Base-by-base conservation (phyloP, 805 yeast genomes). In the Yamadazyma akitaensis region DNA sequence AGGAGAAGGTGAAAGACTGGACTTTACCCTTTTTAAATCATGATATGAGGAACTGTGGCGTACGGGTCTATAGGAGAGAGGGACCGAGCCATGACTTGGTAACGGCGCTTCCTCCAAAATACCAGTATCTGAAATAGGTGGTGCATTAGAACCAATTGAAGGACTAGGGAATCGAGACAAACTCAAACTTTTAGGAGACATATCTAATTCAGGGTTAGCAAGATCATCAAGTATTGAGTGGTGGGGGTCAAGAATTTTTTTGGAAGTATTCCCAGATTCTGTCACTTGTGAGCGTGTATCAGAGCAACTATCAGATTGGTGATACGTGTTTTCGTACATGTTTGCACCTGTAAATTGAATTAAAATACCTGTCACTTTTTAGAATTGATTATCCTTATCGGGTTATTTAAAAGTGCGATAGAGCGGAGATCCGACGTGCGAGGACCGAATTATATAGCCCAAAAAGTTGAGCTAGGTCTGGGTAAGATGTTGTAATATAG, bases 181-280 rank as follows among this genome's bases (percentile, higher is more conserved):
- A 31, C 36, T 33, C 39, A 30, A 10, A 38, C 37, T 40, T 35
- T 40, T 16, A 3, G 54, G 54, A 5, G 61, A 47, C 47, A 61
- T 51, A 49, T 71, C 74, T 36, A 71, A 63, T 14, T 68, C 72
- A 9, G 76, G 76, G 54, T 72, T 67, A 32, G 61, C 67, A 40
- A 70, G 60, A 3, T 65, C 70, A 48, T 68, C 61, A 50, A 62
- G 66, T 28, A 72, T 62, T 1, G 74, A 68, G 61, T 62, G 67
- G 47, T 69, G 73, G 11, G 72, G 62, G 19, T 59, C 56, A 24
- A 70, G 62, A 38, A 70, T 57, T 41, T 64, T 65, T 42, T 56
- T 53, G 13, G 44, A 42, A 24, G n/a, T n/a, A 33, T 16, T 10
- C 5, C n/a, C 32, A 12, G 32, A 11, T 13, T 28, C 32, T 12